Percentiles rank a stretch among this genome's conserved stretches.
Conservation (phyloP, 192 early-diverging fungal species). For the Backusella psychrophila region DNA sequence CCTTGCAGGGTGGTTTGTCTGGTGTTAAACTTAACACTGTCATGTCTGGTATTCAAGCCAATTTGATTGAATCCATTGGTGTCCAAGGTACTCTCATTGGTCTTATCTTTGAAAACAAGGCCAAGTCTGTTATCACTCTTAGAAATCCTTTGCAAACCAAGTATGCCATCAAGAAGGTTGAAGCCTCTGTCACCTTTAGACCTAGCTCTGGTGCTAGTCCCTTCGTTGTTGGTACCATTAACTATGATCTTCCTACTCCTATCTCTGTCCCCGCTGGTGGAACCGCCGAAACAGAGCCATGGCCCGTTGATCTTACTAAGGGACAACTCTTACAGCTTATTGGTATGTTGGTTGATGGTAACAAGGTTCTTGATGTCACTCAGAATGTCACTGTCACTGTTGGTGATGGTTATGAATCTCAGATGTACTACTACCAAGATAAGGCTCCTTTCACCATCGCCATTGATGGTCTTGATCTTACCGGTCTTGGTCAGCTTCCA, state of each 20-base stretch:
- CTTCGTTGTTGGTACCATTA: constrained; percentile 18
- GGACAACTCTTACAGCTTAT: constrained; percentile 7
- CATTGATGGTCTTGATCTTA: neutral
- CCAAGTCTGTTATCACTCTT: constrained; percentile 15
- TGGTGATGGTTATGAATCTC: constrained; percentile 16
- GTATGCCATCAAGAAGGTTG: neutral
- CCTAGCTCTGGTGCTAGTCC: neutral
- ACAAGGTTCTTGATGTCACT: constrained; percentile 11
- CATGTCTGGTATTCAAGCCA: constrained; percentile 46
- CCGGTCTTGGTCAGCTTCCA: neutral
- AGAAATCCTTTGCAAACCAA: constrained; percentile 22
- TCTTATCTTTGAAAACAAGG: neutral
- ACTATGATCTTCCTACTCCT: constrained; percentile 8
- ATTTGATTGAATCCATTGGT: constrained; percentile 29
- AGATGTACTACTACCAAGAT: constrained; percentile 24
- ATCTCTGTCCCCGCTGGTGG: constrained; percentile 15
- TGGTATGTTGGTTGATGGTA: neutral
- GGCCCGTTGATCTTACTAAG: constrained; percentile 18
- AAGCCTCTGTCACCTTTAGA: constrained; percentile 1
- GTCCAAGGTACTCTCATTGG: constrained; percentile 9
- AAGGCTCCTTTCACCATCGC: constrained; percentile 11
- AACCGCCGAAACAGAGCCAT: neutral
- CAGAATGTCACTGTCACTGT: constrained; percentile 22
- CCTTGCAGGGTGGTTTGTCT: constrained; percentile 44
- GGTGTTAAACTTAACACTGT: constrained; percentile 34